Evolutionary conservation across 768 basidiomycete species (phyloP), one percentile per base, ranked within the genome.

Genomic region (Coprinellus aureogranulatus): DNA sequence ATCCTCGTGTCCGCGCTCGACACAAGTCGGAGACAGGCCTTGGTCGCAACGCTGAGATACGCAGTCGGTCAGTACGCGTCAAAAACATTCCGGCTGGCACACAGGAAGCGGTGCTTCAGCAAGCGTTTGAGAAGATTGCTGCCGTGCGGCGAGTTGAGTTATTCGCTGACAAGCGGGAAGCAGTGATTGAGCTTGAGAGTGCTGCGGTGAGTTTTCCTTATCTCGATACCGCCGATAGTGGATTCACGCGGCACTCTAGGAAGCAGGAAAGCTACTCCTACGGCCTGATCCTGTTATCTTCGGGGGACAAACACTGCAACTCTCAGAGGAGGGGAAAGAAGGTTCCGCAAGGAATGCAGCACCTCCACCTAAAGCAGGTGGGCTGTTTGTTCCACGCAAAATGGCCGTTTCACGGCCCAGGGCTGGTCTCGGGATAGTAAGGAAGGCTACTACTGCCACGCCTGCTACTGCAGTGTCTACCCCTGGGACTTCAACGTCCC

Each of bases 41-140:
- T 39, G 82, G 81, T 44, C 74, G 75, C 61, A 69, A 73, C 41
- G 81, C 79, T 12, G 91, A 89, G 54, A 70, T 76, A 5, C 82
- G 81, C 47, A 85, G 76, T 60, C 85, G 92, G 18, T 90, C 90
- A 20, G 78, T 98, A 8, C 85, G 89, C 9, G 74, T 98, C 52
- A 82, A 79, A 22, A 87, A 87, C 51, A 78, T 99, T 22, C 92
- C 92, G 16, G 66, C 81, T 2, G 83, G 76, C 10, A 86, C 92
- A 4, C 92, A 97, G 67, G 97, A 98, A 67, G 96, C 91, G 2
- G 75, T 98, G 1, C 71, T 99, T 25, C 96, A 99, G 64, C 97
- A 98, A 75, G 75, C 77, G 0, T 73, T 99, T 3, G 92, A 94
- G 68, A 96, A 93, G 71, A 68, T 89, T 40, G 83, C 83, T 0